These are phyloP conservation scores for Geum urbanum DNA, from an alignment of 306 rosid species.

Conservation along the genomic window DNA sequence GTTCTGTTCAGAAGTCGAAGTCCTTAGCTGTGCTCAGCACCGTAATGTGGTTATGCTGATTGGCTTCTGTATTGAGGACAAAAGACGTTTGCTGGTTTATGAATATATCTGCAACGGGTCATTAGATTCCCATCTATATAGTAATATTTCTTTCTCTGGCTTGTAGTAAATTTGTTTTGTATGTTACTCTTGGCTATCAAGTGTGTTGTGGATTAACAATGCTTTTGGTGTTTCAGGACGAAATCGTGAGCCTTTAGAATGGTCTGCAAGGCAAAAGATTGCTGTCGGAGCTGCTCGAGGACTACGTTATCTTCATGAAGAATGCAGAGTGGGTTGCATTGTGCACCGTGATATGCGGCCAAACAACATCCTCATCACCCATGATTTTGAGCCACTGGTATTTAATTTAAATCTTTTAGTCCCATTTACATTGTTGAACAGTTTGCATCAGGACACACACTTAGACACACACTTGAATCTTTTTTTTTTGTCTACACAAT, in stretches of 20 bases:
- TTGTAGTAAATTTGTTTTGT: neutral
- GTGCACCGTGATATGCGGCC: slow-evolving; percentile 99
- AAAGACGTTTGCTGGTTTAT: slow-evolving; percentile 84
- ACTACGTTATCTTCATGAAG: slow-evolving; percentile 94
- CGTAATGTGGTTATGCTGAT: slow-evolving; percentile 96
- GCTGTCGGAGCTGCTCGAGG: slow-evolving; percentile 99
- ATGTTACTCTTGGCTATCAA: slow-evolving; percentile 4
- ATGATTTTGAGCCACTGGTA: slow-evolving; percentile 99
- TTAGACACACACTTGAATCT: too few species aligned
- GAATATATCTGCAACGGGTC: slow-evolving; percentile 98
- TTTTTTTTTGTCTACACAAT: neutral
- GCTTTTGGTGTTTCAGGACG: slow-evolving; percentile 51
- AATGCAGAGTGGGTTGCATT: slow-evolving; percentile 97
- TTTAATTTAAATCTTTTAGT: slow-evolving; percentile 3
- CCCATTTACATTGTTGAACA: neutral
- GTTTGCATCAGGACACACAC: neutral
- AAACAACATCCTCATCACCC: slow-evolving; percentile 96
- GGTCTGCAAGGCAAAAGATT: slow-evolving; percentile 90
- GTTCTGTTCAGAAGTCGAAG: slow-evolving; percentile 98
- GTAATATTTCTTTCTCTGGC: slow-evolving; percentile 36
- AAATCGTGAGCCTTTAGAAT: slow-evolving; percentile 62
- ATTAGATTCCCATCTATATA: slow-evolving; percentile 89
- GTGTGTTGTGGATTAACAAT: slow-evolving; percentile 26
- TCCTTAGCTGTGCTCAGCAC: slow-evolving; percentile 97
- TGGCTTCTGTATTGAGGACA: slow-evolving; percentile 96